Conservation (phyloP, 2,329 filamentous ascomycete species). For the Septoria petroselini region DNA sequence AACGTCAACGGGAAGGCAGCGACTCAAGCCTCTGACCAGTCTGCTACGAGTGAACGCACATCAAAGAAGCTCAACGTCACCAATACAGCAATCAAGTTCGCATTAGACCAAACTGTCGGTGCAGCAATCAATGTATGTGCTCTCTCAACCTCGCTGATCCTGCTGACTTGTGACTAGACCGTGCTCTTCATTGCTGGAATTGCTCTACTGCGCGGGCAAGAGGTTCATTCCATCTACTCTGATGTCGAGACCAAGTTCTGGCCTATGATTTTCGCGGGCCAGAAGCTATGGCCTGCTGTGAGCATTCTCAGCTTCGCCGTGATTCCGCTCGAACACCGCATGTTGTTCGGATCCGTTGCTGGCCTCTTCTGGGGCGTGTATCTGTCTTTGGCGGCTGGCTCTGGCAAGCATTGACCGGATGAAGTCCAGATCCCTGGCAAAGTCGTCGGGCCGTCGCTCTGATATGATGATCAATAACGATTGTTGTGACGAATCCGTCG, state of each 20-base stretch:
- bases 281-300: slow-evolving; percentile 69
- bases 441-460: too few relatives aligned
- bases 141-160: neutral
- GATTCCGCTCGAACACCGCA: slow-evolving; percentile 66
- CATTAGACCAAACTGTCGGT: slow-evolving; percentile 67
- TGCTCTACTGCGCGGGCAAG: slow-evolving; percentile 51
- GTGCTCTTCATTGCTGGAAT: slow-evolving; percentile 61
- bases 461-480: too few relatives aligned
- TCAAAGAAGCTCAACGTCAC: slow-evolving; percentile 48
- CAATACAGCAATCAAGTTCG: slow-evolving; percentile 66
- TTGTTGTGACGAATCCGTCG: too few relatives aligned
- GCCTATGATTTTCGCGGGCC: slow-evolving; percentile 64
- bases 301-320: slow-evolving; percentile 68
- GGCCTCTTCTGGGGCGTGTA: slow-evolving; percentile 74
- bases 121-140: slow-evolving; percentile 54
- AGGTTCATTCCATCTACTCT: slow-evolving; percentile 17
- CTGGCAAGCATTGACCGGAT: neutral
- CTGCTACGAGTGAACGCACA: slow-evolving; percentile 10
- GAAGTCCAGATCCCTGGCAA: too few relatives aligned
- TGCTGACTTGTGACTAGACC: slow-evolving; percentile 41
- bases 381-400: slow-evolving; percentile 58
- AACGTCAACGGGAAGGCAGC: neutral
- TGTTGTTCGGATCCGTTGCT: slow-evolving; percentile 67
- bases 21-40: slow-evolving; percentile 2
- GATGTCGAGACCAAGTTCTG: slow-evolving; percentile 31